phyloP scores from a whole-genome alignment of 169 alveolate species.

The Plasmodium malariae region DNA sequence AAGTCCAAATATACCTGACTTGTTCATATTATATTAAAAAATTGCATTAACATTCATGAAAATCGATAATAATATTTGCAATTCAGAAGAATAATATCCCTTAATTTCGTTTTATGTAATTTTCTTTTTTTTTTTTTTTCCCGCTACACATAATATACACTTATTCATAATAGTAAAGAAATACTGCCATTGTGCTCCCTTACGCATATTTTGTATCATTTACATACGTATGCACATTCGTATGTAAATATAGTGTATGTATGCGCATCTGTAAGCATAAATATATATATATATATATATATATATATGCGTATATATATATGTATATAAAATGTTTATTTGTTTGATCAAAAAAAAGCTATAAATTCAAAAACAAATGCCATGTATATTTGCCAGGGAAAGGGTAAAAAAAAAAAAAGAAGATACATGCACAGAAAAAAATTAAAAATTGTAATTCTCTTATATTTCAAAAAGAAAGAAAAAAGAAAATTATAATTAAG shows the following conservation, averaged over 20 bases:
- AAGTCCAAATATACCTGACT: background rate
- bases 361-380: conserved; percentile 3
- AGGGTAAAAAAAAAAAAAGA: background rate
- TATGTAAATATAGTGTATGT: no score
- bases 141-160: background rate
- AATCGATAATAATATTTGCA: background rate
- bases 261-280: no score
- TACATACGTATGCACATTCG: background rate
- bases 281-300: no score
- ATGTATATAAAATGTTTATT: background rate
- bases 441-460: background rate
- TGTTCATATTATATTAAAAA: background rate
- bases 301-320: background rate
- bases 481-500: background rate
- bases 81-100: background rate
- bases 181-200: no score
- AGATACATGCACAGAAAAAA: background rate
- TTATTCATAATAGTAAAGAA: no score
- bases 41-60: background rate
- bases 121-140: no score
- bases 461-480: background rate
- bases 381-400: background rate
- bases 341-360: background rate
- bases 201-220: no score
- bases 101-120: no score